These are phyloP conservation scores for Chenopodium berlandieri DNA, from an alignment of 148 eudicot genomes.

Conservation along the genomic window DNA sequence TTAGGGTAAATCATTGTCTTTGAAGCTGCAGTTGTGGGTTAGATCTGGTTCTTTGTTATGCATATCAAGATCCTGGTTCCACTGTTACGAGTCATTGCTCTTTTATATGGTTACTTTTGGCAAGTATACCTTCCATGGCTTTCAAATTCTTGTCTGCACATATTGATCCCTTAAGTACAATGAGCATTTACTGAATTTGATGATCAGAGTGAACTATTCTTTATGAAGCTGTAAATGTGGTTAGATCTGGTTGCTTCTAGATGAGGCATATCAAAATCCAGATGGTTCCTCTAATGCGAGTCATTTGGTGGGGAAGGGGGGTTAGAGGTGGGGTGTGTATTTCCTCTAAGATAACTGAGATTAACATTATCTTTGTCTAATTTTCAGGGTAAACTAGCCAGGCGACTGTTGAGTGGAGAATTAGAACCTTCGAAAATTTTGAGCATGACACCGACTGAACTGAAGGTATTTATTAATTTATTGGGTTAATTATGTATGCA, in stretches of 20 bases:
- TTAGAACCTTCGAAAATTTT: slow-evolving; percentile 75
- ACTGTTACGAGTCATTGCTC: no score
- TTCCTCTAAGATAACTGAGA: neutral
- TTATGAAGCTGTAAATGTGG: neutral
- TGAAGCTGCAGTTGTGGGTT: no score
- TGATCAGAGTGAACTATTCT: neutral
- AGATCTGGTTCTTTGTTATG: no score
- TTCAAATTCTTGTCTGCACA: neutral
- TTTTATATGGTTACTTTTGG: no score
- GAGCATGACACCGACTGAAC: slow-evolving; percentile 79
- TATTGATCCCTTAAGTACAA: neutral
- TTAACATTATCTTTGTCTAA: slow-evolving; percentile 8
- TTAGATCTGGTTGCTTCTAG: neutral
- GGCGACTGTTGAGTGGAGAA: slow-evolving; percentile 74
- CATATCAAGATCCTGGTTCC: no score
- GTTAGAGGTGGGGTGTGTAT: no score
- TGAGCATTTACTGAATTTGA: neutral
- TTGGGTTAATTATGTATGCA: neutral
- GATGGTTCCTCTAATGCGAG: neutral
- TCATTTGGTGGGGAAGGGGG: no score
- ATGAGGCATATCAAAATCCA: neutral
- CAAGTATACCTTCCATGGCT: no score
- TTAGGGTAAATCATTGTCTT: no score
- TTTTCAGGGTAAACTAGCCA: slow-evolving; percentile 67
- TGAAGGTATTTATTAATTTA: slow-evolving; percentile 55